Percentiles rank a stretch among this genome's conserved stretches.
These are phyloP conservation scores for Vigna nakashimae DNA, from an alignment of 306 rosid genomes.

Conservation along the genomic window DNA sequence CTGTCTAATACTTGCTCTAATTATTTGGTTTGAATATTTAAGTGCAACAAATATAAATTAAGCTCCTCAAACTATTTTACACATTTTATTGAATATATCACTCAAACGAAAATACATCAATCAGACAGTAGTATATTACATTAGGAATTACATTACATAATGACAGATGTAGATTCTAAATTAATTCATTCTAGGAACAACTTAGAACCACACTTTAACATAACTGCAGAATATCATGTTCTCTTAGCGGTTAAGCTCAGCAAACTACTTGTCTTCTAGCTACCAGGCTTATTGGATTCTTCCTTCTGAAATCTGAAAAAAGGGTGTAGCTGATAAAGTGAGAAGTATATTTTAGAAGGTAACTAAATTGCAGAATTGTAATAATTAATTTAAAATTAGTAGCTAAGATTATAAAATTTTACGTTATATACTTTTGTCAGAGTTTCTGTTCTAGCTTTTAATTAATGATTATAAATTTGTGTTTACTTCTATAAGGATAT, in stretches of 20 bases:
- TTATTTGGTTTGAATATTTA: no score
- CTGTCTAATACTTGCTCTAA: no score
- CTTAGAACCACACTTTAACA: neutral
- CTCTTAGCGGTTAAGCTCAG: neutral
- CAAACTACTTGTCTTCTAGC: neutral
- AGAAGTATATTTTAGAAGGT: conserved; percentile 1
- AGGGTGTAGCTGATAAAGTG: neutral
- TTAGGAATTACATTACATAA: neutral
- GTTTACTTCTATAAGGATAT: neutral
- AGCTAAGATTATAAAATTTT: neutral
- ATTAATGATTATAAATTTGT: neutral
- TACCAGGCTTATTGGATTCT: neutral
- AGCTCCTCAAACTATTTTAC: neutral
- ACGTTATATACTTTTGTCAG: neutral
- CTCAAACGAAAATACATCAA: neutral
- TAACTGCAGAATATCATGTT: neutral
- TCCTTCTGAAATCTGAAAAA: neutral
- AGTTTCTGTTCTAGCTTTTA: neutral
- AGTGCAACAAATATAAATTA: neutral
- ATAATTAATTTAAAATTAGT: neutral
- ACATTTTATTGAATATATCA: neutral
- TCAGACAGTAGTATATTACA: neutral
- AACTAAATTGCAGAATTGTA: neutral
- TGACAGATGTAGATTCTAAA: neutral
- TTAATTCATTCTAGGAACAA: neutral